phyloP scores from a whole-genome alignment of 768 basidiomycete genomes.

The Terana coerulea region DNA sequence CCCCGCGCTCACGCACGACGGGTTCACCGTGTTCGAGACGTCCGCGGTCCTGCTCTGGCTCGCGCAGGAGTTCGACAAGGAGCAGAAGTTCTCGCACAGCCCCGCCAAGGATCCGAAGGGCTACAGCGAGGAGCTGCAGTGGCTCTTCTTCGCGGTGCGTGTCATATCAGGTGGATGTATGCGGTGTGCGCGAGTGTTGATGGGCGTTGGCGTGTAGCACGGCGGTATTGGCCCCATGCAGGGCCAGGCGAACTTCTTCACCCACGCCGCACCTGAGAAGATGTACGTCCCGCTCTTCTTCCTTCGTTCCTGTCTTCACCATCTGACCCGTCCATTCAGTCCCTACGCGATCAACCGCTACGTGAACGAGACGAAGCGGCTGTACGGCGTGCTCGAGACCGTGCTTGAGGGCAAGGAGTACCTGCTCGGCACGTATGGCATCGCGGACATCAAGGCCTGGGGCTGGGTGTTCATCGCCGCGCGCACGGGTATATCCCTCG shows the following conservation, averaged over 20 bases:
- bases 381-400: conserved; percentile 78
- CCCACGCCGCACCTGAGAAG: conserved; percentile 9
- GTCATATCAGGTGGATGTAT: background rate
- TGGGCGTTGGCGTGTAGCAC: conserved; percentile 41
- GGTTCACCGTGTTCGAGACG: conserved; percentile 72
- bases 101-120: conserved; percentile 46
- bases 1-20: conserved; percentile 42
- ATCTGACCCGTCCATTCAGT: background rate
- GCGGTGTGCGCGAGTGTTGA: background rate
- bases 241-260: conserved; percentile 46
- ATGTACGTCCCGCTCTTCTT: conserved; percentile 2
- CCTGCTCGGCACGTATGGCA: conserved; percentile 69
- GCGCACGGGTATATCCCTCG: background rate
- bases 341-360: conserved; percentile 70
- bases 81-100: conserved; percentile 68
- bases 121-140: conserved; percentile 73
- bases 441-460: conserved; percentile 69
- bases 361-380: conserved; percentile 72
- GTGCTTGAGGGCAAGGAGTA: conserved; percentile 67
- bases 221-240: conserved; percentile 89
- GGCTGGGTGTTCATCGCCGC: conserved; percentile 49
- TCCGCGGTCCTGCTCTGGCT: conserved; percentile 85
- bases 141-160: conserved; percentile 80
- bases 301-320: background rate
- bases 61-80: conserved; percentile 73